phyloP scores from a whole-genome alignment of 768 basidiomycete species.

The Suillus occidentalis region DNA sequence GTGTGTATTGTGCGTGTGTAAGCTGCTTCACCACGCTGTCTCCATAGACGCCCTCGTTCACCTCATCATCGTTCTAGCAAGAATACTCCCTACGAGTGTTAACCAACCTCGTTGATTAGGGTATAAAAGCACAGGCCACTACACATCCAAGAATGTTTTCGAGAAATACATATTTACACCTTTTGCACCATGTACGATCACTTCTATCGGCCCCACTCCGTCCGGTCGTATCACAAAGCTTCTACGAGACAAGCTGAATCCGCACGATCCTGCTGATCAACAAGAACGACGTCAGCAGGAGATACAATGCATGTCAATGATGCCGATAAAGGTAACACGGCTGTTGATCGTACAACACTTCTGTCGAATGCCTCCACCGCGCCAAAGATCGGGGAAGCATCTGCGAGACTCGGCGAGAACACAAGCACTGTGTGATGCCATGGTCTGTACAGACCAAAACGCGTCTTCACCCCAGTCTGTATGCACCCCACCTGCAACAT shows the following conservation, averaged over 20 bases:
- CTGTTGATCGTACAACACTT: not conserved
- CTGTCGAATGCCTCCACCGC: not conserved
- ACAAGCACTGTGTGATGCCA: slow-evolving; percentile 14
- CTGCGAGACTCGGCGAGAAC: slow-evolving; percentile 4
- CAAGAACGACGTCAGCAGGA: slow-evolving; percentile 31
- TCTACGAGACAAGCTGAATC: slow-evolving; percentile 34
- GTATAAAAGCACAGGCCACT: not conserved
- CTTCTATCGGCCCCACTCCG: slow-evolving; percentile 22
- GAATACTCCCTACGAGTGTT: no score
- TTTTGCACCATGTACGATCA: slow-evolving; percentile 20
- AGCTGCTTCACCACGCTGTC: not conserved
- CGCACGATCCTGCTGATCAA: slow-evolving; percentile 36
- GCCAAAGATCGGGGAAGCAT: slow-evolving; percentile 9
- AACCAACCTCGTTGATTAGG: no score
- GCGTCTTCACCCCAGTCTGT: slow-evolving; percentile 8
- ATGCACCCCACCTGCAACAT: slow-evolving; percentile 17
- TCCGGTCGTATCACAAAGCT: slow-evolving; percentile 30
- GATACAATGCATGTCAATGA: not conserved
- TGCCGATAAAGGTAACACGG: slow-evolving; percentile 3
- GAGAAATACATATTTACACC: slow-evolving; percentile 11
- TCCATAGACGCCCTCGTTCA: not conserved
- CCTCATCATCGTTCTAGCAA: no score
- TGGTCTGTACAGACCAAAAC: slow-evolving; percentile 31
- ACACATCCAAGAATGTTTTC: not conserved
- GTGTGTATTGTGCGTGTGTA: not conserved